Conservation (phyloP, 2,329 filamentous ascomycete genomes). For the Ophiostoma triangulosporum region DNA sequence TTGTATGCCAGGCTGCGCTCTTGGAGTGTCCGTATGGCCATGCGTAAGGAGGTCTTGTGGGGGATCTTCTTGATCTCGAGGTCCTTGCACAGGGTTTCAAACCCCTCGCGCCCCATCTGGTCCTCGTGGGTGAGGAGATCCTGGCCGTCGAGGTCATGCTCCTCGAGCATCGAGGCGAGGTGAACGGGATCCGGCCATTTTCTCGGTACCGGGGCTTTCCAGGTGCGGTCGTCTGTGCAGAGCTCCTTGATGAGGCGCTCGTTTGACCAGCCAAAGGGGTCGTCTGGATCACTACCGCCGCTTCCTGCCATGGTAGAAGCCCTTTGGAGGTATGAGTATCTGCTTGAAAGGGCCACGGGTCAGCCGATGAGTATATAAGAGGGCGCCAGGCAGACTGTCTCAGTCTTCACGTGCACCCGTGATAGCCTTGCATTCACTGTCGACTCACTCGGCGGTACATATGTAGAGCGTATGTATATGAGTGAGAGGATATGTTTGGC, state of each 20-base stretch:
- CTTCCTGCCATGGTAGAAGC: slow-evolving; percentile 6
- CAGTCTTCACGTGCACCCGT: neutral
- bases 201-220: slow-evolving; percentile 24
- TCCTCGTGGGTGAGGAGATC: slow-evolving; percentile 46
- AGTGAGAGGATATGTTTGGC: neutral
- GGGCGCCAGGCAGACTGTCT: neutral
- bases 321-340: neutral
- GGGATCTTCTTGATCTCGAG: slow-evolving; percentile 44
- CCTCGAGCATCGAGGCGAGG: slow-evolving; percentile 42
- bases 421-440: neutral
- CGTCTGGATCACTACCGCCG: slow-evolving; percentile 20
- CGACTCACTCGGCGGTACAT: neutral
- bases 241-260: slow-evolving; percentile 54
- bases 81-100: slow-evolving; percentile 36
- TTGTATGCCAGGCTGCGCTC: slow-evolving; percentile 36
- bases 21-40: slow-evolving; percentile 44
- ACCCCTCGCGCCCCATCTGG: slow-evolving; percentile 23
- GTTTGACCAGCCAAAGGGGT: slow-evolving; percentile 64
- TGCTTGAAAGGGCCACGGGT: neutral
- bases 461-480: neutral
- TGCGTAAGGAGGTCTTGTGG: slow-evolving; percentile 42
- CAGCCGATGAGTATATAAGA: neutral
- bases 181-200: slow-evolving; percentile 35
- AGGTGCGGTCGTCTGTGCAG: slow-evolving; percentile 39
- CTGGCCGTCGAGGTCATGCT: slow-evolving; percentile 53